Evolutionary conservation across 2,329 filamentous ascomycete genomes (phyloP), one percentile per base, ranked within the genome.

Genomic region (Penicillium sumatraense): DNA sequence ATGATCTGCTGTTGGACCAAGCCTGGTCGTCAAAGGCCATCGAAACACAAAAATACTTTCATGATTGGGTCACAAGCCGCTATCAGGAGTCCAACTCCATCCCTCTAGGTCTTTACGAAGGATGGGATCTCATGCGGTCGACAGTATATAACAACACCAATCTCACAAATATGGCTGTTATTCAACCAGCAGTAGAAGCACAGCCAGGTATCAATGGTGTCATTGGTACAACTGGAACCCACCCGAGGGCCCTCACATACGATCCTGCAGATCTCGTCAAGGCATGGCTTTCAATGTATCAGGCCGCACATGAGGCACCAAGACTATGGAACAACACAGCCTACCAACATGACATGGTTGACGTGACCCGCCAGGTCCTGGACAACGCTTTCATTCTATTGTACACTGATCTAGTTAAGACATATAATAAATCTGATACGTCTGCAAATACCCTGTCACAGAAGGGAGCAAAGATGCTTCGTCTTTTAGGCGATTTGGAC

Each of bases 121-220:
- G 79, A 1, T 83, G 80, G 80, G 77, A 81, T 10, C 65, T 72
- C 0, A 66, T 82, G 56, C 73, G 78, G 10, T 68, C 68, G 1
- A 75, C 73, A 4, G 78, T 78, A 3, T 83, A 81, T 65, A 80
- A 80, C 68, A 81, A 81, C 68, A 78, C 76, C 0, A 74, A 81
- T 46, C 61, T 77, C n/a, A 71, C 67, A 7, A 64, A 69, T n/a
- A 67, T 61, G 7, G 71, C 75, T 5, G 78, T 80, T 5, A 68
- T 75, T 7, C 80, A 80, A 60, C 75, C 78, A 9, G 78, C 81
- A 50, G 70, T 79, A 57, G 79, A 81, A 59, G 69, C 80, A 1
- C 64, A 71, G 2, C 80, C 81, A 1, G 75, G 71, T 54, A 71
- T 74, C 8, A 72, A 71, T 5, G 75, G 75, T 21, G 64, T 82